Conservation (phyloP, 2,329 filamentous ascomycete species). For the Colletotrichum kahawae region DNA sequence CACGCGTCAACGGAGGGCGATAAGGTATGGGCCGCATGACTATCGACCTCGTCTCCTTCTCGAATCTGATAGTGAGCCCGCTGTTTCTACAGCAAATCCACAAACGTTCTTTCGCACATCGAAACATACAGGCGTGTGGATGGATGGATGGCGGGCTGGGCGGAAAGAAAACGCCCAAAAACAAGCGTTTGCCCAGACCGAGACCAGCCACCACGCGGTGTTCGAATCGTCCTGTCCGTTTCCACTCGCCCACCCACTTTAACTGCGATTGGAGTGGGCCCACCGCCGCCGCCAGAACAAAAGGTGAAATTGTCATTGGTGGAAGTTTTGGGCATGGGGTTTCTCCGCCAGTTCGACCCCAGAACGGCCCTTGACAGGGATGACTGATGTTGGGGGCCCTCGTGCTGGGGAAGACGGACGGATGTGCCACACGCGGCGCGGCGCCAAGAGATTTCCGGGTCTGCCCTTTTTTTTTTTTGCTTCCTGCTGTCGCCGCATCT, state of each 20-base stretch:
- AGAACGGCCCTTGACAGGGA: background rate
- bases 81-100: background rate
- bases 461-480: background rate
- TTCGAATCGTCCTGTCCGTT: background rate
- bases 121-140: background rate
- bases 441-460: slow-evolving; percentile 3
- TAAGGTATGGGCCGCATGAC: background rate
- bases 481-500: slow-evolving; percentile 5
- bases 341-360: slow-evolving; percentile 14
- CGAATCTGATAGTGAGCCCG: background rate
- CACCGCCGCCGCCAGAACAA: background rate
- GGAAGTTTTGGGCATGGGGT: slow-evolving; percentile 1
- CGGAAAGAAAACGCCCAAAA: background rate
- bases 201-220: slow-evolving; percentile 9
- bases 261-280: background rate
- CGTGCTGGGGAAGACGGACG: background rate
- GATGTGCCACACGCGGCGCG: background rate
- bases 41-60: background rate
- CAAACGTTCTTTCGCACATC: background rate
- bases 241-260: background rate
- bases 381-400: background rate
- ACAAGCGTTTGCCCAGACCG: slow-evolving; percentile 22
- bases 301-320: slow-evolving; percentile 16
- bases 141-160: background rate
- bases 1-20: background rate